A percentile compares a stretch with the other conserved stretches of the same genome.
These are phyloP conservation scores for Lactarius indigo DNA, from an alignment of 768 basidiomycete genomes.

Conservation along the genomic window DNA sequence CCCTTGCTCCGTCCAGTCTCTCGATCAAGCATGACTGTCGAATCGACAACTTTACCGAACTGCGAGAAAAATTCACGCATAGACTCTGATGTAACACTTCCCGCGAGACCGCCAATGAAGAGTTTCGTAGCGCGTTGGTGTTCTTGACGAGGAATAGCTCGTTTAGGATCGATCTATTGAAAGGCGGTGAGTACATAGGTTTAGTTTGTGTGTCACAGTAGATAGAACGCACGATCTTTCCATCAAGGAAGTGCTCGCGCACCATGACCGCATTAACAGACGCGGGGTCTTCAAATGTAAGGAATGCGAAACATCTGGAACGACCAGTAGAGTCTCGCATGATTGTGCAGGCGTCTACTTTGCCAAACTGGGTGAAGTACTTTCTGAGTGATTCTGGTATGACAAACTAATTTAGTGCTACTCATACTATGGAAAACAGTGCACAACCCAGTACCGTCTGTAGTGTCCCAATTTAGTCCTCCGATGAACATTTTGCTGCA, in stretches of 20 bases:
- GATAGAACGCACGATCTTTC: slow-evolving; percentile 75
- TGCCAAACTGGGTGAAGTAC: slow-evolving; percentile 93
- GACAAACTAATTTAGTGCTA: slow-evolving; percentile 37
- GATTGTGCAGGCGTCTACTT: slow-evolving; percentile 94
- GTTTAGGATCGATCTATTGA: slow-evolving; percentile 91
- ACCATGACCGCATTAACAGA: slow-evolving; percentile 94
- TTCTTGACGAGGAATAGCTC: slow-evolving; percentile 93
- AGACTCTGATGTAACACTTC: slow-evolving; percentile 84
- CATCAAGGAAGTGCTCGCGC: slow-evolving; percentile 88
- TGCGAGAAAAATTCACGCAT: slow-evolving; percentile 91
- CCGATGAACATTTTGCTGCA: slow-evolving; percentile 99
- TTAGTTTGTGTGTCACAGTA: background rate
- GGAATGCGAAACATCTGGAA: slow-evolving; percentile 93
- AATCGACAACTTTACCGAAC: slow-evolving; percentile 93
- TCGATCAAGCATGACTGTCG: slow-evolving; percentile 96
- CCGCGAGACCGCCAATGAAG: slow-evolving; percentile 91
- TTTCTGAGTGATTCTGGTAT: slow-evolving; percentile 62
- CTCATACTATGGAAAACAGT: slow-evolving; percentile 34
- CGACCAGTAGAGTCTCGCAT: slow-evolving; percentile 94
- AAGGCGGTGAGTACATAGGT: slow-evolving; percentile 4
- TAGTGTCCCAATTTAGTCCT: slow-evolving; percentile 98
- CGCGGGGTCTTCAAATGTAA: slow-evolving; percentile 89
- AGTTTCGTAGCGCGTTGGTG: slow-evolving; percentile 89
- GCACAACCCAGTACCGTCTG: slow-evolving; percentile 71
- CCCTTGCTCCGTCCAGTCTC: slow-evolving; percentile 92